A percentile compares a stretch with the other conserved stretches of the same genome.
Evolutionary conservation across 2,329 filamentous ascomycete genomes (phyloP).

Genomic region (Fusarium coicis): DNA sequence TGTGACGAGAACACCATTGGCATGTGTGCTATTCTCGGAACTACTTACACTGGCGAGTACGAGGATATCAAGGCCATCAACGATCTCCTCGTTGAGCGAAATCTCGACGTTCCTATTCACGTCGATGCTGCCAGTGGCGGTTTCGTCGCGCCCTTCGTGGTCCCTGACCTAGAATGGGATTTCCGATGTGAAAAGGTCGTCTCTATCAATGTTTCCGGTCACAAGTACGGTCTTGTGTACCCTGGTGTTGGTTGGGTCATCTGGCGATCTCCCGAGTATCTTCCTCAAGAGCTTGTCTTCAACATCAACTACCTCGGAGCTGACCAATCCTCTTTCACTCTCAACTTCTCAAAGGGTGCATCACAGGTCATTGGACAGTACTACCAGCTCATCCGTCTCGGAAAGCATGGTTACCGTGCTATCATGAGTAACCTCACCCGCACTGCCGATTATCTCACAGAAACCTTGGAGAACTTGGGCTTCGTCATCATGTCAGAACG

Average conservation of each 20-base stretch:
- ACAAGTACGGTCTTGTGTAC: constrained; percentile 84
- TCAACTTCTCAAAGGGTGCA: constrained; percentile 97
- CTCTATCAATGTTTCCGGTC: constrained; percentile 93
- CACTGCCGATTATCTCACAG: constrained; percentile 86
- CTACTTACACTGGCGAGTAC: constrained; percentile 95
- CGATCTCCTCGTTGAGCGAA: constrained; percentile 79
- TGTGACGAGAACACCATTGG: constrained; percentile 83
- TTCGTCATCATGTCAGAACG: constrained; percentile 91
- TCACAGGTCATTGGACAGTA: constrained; percentile 97
- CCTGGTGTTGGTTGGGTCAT: constrained; percentile 95
- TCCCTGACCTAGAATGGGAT: constrained; percentile 87
- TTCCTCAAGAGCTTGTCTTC: constrained; percentile 94
- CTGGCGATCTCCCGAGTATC: constrained; percentile 84
- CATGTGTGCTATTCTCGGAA: constrained; percentile 90
- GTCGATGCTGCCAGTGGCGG: constrained; percentile 93
- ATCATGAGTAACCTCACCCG: constrained; percentile 96
- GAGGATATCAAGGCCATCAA: constrained; percentile 95
- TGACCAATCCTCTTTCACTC: constrained; percentile 93
- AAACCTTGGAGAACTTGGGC: constrained; percentile 76
- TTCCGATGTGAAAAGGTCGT: constrained; percentile 90
- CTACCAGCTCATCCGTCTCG: constrained; percentile 95
- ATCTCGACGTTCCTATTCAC: constrained; percentile 87
- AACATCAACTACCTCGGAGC: constrained; percentile 99
- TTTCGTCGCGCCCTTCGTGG: constrained; percentile 92
- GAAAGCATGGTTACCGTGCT: constrained; percentile 88